These are phyloP conservation scores for Crithidia expoeki DNA, from an alignment of 208 protist genomes.

Conservation along the genomic window DNA sequence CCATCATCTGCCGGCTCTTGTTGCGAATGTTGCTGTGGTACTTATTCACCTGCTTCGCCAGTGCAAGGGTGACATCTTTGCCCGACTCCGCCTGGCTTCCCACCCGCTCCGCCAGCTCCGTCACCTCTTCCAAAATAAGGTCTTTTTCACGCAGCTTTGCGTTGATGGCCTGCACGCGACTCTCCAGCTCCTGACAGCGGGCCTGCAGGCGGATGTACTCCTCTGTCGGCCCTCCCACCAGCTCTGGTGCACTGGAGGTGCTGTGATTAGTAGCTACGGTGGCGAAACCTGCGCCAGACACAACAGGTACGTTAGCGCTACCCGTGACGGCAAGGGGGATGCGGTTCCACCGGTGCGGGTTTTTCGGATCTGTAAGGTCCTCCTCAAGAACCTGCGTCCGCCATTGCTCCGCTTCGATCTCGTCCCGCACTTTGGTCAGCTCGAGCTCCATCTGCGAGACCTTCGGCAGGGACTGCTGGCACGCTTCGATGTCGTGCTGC, in stretches of 20 bases:
- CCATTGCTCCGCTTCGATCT: constrained; percentile 90
- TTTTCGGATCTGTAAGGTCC: constrained; percentile 86
- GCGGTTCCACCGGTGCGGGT: constrained; percentile 81
- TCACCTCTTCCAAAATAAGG: constrained; percentile 95
- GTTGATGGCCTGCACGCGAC: constrained; percentile 89
- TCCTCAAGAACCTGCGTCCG: constrained; percentile 77
- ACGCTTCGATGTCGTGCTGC: constrained; percentile 80
- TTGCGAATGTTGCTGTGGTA: constrained; percentile 89
- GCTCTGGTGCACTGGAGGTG: constrained; percentile 1
- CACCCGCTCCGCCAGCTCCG: constrained; percentile 88
- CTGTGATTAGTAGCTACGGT: not conserved
- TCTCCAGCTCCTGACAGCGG: constrained; percentile 91
- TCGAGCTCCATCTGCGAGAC: constrained; percentile 87
- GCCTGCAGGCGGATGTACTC: constrained; percentile 87
- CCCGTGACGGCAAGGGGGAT: constrained; percentile 16
- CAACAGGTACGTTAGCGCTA: not conserved
- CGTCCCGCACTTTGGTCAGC: constrained; percentile 61
- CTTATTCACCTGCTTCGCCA: constrained; percentile 94
- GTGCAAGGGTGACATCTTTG: constrained; percentile 90
- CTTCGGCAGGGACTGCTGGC: constrained; percentile 75
- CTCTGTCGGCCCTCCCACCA: constrained; percentile 54
- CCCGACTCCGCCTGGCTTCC: constrained; percentile 83
- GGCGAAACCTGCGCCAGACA: constrained; percentile 3
- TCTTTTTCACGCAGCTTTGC: constrained; percentile 97
- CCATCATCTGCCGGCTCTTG: constrained; percentile 95